Conservation (phyloP, 2,329 filamentous ascomycete genomes). For the Alternaria hordeiaustralica region DNA sequence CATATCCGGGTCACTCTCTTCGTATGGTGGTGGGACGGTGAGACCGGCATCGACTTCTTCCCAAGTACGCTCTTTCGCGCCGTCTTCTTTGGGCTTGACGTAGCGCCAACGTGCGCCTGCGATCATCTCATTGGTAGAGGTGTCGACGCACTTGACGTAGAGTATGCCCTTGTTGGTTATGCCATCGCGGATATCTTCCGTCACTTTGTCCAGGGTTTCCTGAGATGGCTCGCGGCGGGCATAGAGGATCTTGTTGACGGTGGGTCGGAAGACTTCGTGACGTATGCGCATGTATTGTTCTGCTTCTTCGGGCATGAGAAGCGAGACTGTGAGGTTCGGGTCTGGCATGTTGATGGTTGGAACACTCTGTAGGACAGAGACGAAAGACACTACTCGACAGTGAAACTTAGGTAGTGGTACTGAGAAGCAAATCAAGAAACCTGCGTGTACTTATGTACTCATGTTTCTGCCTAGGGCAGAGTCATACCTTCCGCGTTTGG, state of each 20-base stretch:
- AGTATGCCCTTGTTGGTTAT: slow-evolving; percentile 33
- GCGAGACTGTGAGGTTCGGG: slow-evolving; percentile 33
- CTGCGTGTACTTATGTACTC: background rate
- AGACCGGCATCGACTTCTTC: slow-evolving; percentile 38
- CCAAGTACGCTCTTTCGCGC: slow-evolving; percentile 26
- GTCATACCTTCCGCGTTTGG: slow-evolving; percentile 1
- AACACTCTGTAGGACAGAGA: background rate
- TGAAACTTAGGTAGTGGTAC: background rate
- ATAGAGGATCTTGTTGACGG: slow-evolving; percentile 46
- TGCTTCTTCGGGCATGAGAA: slow-evolving; percentile 36
- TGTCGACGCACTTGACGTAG: slow-evolving; percentile 41
- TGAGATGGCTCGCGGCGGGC: slow-evolving; percentile 35
- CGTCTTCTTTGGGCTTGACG: slow-evolving; percentile 24
- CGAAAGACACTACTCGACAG: background rate
- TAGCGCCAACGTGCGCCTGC: slow-evolving; percentile 41
- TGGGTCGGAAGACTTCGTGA: slow-evolving; percentile 37
- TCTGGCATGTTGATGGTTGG: slow-evolving; percentile 20
- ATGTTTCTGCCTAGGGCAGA: background rate
- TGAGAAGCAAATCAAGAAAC: too few relatives aligned
- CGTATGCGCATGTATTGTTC: slow-evolving; percentile 41
- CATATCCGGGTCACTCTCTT: slow-evolving; percentile 34
- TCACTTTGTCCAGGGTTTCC: slow-evolving; percentile 31
- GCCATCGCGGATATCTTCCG: slow-evolving; percentile 26
- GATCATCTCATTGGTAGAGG: slow-evolving; percentile 30
- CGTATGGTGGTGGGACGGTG: slow-evolving; percentile 30